Conservation (phyloP, 371 early-diverging fungal species). For the Mortierella sp. region DNA sequence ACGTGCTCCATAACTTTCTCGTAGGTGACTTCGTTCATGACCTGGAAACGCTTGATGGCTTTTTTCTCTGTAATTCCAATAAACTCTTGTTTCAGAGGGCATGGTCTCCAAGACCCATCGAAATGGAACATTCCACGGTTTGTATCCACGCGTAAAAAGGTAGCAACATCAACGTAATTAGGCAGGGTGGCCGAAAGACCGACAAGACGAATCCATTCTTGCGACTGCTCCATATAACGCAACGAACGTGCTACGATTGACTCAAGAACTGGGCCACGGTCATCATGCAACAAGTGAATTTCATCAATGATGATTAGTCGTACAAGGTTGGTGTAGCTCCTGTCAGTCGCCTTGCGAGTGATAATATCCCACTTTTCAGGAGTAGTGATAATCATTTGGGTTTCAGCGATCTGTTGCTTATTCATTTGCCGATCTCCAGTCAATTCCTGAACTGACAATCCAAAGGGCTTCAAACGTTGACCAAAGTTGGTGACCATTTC, state of each 20-base stretch:
- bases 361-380: constrained; percentile 99
- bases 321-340: constrained; percentile 92
- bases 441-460: constrained; percentile 95
- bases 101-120: constrained; percentile 94
- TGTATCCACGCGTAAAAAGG: constrained; percentile 93
- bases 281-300: constrained; percentile 99
- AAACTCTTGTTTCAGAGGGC: constrained; percentile 95
- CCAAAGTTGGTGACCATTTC: constrained; percentile 97
- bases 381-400: constrained; percentile 99
- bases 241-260: constrained; percentile 95
- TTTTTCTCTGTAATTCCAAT: constrained; percentile 94
- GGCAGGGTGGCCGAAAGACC: constrained; percentile 99
- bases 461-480: constrained; percentile 80
- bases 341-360: constrained; percentile 96
- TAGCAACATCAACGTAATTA: constrained; percentile 97
- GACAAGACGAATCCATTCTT: constrained; percentile 94
- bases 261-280: constrained; percentile 99
- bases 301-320: constrained; percentile 99
- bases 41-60: constrained; percentile 91
- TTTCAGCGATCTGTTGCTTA: constrained; percentile 93
- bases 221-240: constrained; percentile 91
- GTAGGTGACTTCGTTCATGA: constrained; percentile 96
- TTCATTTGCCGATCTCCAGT: constrained; percentile 99
- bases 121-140: constrained; percentile 93
- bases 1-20: constrained; percentile 94